These are phyloP conservation scores for Vitis rupestris DNA, from an alignment of 164 flowering plant genomes.

Conservation along the genomic window DNA sequence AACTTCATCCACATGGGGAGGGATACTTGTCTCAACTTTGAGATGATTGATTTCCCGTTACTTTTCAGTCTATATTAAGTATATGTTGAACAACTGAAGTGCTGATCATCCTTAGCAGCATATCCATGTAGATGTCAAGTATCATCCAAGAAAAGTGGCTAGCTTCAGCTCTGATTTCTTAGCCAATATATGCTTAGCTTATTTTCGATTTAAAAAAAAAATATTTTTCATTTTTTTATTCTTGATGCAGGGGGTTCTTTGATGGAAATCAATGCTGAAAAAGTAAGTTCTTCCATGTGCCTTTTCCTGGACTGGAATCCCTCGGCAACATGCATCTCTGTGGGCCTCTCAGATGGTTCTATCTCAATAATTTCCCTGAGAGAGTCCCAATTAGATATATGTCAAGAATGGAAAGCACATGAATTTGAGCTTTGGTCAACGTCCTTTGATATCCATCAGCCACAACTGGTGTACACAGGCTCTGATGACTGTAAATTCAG, in stretches of 20 bases:
- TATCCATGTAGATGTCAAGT: too few species aligned
- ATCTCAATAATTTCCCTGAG: conserved; percentile 45
- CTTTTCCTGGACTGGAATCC: conserved; percentile 86
- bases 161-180: too few species aligned
- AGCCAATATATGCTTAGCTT: too few species aligned
- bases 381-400: conserved; percentile 47
- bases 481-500: conserved; percentile 88
- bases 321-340: conserved; percentile 58
- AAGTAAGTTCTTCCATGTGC: conserved; percentile 84
- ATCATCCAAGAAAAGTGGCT: too few species aligned
- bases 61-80: too few species aligned
- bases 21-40: too few species aligned
- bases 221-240: background rate
- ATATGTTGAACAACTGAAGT: too few species aligned
- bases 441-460: conserved; percentile 74
- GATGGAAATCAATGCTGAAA: conserved; percentile 39
- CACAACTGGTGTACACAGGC: conserved; percentile 76
- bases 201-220: background rate
- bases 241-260: conserved; percentile 40
- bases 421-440: conserved; percentile 91
- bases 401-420: conserved; percentile 81
- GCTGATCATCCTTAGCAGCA: too few species aligned
- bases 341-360: conserved; percentile 87
- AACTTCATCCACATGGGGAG: too few species aligned
- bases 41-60: too few species aligned